phyloP scores from a whole-genome alignment of 208 protist species.

The Acanthamoeba healyi region DNA sequence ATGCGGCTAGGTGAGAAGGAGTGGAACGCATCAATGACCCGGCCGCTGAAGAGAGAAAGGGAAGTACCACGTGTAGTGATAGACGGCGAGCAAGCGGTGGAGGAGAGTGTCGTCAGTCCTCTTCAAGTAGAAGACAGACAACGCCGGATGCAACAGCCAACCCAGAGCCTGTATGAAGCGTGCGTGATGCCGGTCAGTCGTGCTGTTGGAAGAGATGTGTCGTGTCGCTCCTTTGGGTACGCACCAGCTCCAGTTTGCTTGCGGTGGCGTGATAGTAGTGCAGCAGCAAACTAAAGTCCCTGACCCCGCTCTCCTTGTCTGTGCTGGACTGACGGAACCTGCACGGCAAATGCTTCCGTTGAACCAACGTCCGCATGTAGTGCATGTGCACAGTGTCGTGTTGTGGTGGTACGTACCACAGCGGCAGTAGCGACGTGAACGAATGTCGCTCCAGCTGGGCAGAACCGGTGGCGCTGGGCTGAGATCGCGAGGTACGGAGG shows the following conservation, averaged over 20 bases:
- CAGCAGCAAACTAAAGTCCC: background rate
- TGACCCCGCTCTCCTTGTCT: no score
- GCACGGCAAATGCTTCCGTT: background rate
- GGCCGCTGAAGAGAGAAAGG: no score
- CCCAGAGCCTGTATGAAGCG: background rate
- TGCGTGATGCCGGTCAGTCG: background rate
- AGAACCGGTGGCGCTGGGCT: background rate
- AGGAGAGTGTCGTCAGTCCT: background rate
- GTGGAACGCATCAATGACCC: no score
- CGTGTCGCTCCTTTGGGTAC: no score
- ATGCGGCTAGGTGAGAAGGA: no score
- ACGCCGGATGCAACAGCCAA: background rate
- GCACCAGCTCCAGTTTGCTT: background rate
- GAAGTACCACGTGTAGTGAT: conserved; percentile 17
- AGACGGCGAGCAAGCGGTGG: background rate
- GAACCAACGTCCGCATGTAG: no score
- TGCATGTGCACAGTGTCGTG: no score
- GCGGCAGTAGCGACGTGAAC: background rate
- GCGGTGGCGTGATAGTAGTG: conserved; percentile 6
- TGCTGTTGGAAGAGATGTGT: no score
- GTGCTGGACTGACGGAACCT: background rate
- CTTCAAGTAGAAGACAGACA: background rate
- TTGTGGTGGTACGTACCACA: background rate
- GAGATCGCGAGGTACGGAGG: background rate
- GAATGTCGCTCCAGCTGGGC: background rate